phyloP scores from a whole-genome alignment of 345 rosid genomes.

The Lepidium didymum region DNA sequence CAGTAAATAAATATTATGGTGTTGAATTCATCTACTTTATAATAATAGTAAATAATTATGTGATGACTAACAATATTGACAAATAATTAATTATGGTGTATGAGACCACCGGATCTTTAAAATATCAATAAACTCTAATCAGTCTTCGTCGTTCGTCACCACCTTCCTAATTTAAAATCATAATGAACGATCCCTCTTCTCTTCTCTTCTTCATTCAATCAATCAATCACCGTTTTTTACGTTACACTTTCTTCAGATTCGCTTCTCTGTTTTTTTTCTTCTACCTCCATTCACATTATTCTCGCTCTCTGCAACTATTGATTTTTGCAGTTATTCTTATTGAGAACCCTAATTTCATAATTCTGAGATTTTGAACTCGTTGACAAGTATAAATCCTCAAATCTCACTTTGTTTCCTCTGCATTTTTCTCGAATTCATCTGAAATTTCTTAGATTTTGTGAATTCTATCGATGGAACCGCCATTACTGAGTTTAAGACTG shows the following conservation, averaged over 20 bases:
- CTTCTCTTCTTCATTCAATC: background rate
- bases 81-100: too few relatives aligned
- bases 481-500: constrained; percentile 1
- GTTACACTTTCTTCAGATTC: background rate
- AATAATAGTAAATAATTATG: too few relatives aligned
- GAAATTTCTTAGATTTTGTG: background rate
- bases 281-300: too few relatives aligned
- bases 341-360: background rate
- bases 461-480: constrained; percentile 1
- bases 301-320: background rate
- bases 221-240: background rate
- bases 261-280: background rate
- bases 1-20: too few relatives aligned
- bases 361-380: constrained; percentile 1
- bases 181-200: background rate
- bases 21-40: too few relatives aligned
- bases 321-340: background rate
- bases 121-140: background rate
- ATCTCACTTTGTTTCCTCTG: background rate
- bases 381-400: background rate
- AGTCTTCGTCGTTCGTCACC: background rate
- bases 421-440: too few relatives aligned
- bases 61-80: too few relatives aligned
- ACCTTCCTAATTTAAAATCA: background rate
- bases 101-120: background rate